Evolutionary conservation across 1,284 basidiomycete species (phyloP).

Genomic region (Trametes hirsuta): DNA sequence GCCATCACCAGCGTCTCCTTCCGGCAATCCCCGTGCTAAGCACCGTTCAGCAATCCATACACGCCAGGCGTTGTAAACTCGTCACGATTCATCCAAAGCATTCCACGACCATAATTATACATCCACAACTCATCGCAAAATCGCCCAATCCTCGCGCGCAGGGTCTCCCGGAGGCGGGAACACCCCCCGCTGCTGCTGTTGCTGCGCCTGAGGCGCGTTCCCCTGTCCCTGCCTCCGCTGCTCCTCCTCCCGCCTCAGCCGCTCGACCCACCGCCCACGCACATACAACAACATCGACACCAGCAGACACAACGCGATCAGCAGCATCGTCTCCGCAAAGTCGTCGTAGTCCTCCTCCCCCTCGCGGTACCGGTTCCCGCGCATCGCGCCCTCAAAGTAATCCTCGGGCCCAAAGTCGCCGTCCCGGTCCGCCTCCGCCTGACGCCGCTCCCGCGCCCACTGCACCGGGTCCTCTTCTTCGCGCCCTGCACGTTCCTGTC

Average conservation of each 20-base stretch:
- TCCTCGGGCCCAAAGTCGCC: conserved; percentile 79
- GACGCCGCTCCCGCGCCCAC: conserved; percentile 78
- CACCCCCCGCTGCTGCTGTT: conserved; percentile 42
- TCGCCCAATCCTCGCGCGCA: conserved; percentile 66
- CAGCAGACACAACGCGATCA: conserved; percentile 64
- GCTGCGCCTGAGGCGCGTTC: conserved; percentile 46
- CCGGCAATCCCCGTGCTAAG: too few relatives aligned
- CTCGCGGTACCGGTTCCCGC: conserved; percentile 53
- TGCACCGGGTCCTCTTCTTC: conserved; percentile 75
- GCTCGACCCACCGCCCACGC: conserved; percentile 70
- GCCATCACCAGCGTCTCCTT: too few relatives aligned
- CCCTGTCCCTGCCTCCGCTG: conserved; percentile 65
- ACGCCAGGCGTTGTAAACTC: too few relatives aligned
- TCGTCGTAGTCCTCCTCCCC: conserved; percentile 64
- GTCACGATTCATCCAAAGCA: too few relatives aligned
- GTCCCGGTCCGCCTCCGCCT: conserved; percentile 72
- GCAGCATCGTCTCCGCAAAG: conserved; percentile 71
- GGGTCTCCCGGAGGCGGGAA: conserved; percentile 70
- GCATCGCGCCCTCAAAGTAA: conserved; percentile 71
- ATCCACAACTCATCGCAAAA: conserved; percentile 48
- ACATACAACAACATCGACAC: conserved; percentile 74
- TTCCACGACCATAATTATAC: background rate
- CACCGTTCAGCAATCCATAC: too few relatives aligned
- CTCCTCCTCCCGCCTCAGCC: conserved; percentile 59
- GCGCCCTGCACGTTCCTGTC: conserved; percentile 35